These are phyloP conservation scores for Silene coronaria DNA, from an alignment of 179 eudicot species.

Conservation along the genomic window DNA sequence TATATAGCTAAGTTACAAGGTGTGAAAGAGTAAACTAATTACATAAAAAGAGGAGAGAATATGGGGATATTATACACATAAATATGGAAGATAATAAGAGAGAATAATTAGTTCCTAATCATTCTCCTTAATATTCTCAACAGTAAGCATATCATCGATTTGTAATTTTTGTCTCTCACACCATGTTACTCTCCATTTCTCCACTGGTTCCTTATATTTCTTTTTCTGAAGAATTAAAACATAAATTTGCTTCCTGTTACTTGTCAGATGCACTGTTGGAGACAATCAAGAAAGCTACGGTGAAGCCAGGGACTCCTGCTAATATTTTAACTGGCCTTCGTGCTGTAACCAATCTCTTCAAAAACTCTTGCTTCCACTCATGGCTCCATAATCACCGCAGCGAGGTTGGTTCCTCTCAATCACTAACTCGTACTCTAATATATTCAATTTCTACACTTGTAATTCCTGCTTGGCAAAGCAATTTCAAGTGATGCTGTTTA, in stretches of 20 bases:
- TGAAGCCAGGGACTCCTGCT: conserved; percentile 51
- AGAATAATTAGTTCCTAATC: too few relatives aligned
- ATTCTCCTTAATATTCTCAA: too few relatives aligned
- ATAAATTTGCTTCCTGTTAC: background rate
- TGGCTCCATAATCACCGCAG: conserved; percentile 71
- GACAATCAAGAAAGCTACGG: conserved; percentile 60
- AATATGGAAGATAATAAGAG: too few relatives aligned
- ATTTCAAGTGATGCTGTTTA: background rate
- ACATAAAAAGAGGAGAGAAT: too few relatives aligned
- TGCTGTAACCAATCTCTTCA: conserved; percentile 69
- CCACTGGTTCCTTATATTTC: background rate
- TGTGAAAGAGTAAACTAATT: too few relatives aligned
- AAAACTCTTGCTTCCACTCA: conserved; percentile 47
- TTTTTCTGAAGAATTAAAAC: background rate
- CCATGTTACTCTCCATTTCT: background rate
- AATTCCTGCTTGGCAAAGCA: background rate
- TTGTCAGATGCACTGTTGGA: conserved; percentile 52
- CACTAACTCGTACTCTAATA: background rate
- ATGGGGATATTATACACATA: too few relatives aligned
- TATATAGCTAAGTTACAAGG: too few relatives aligned
- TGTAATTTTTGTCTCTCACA: background rate
- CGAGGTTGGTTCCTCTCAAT: conserved; percentile 51
- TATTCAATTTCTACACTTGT: background rate
- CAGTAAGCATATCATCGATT: conserved; percentile 16
- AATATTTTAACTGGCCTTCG: conserved; percentile 79